These are phyloP conservation scores for Eucalyptus guilfoylei DNA, from an alignment of 345 rosid genomes.

Conservation along the genomic window DNA sequence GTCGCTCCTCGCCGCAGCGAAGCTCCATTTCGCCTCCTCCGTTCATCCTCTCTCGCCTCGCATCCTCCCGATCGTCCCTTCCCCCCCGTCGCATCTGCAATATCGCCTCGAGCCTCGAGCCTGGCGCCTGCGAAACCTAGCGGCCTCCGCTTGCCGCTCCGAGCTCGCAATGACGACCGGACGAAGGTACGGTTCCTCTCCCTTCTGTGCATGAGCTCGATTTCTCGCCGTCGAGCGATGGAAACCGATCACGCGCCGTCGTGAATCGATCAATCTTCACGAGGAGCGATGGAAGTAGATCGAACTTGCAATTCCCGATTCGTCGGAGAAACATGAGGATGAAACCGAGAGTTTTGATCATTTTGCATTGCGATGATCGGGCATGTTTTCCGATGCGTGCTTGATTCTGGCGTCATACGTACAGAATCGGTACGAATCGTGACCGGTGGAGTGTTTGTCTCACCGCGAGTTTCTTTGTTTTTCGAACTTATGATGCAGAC, in stretches of 20 bases:
- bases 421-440: not conserved
- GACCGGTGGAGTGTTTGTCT: not conserved
- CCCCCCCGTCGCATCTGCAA: not conserved
- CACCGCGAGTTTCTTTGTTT: not conserved
- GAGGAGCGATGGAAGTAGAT: not conserved
- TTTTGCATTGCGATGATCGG: not conserved
- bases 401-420: not conserved
- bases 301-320: not conserved
- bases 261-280: not conserved
- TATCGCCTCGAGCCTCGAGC: not conserved
- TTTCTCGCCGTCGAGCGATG: not conserved
- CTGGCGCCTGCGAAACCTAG: not conserved
- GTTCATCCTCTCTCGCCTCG: not conserved
- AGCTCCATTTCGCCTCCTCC: not conserved
- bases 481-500: not conserved
- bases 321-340: not conserved
- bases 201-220: not conserved
- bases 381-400: not conserved
- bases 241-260: not conserved
- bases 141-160: not conserved
- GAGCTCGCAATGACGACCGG: not conserved
- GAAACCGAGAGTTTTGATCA: not conserved
- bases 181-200: not conserved
- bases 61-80: not conserved
- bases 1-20: not conserved